These are phyloP conservation scores for Aurinia saxatilis DNA, from an alignment of 345 rosid genomes.

Conservation along the genomic window DNA sequence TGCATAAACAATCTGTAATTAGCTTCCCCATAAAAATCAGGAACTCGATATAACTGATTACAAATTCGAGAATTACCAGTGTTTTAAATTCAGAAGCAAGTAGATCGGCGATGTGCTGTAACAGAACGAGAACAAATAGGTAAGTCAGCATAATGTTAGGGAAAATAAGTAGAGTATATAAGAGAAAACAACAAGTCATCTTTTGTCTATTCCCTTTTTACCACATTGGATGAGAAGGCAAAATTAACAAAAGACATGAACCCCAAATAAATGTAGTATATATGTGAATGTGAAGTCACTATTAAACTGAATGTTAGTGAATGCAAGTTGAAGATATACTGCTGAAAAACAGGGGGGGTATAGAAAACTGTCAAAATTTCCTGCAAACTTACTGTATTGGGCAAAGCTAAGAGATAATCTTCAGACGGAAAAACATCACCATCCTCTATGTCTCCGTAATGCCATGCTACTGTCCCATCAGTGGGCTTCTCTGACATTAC, in stretches of 20 bases:
- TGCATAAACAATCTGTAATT: constrained; percentile 29
- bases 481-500: constrained; percentile 69
- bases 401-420: constrained; percentile 66
- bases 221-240: background rate
- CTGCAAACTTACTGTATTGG: constrained; percentile 67
- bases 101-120: constrained; percentile 83
- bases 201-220: background rate
- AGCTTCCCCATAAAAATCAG: background rate
- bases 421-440: constrained; percentile 56
- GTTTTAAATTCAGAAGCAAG: constrained; percentile 58
- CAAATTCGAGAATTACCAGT: constrained; percentile 50
- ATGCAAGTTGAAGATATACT: constrained; percentile 16
- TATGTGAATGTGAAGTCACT: background rate
- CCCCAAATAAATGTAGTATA: background rate
- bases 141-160: constrained; percentile 23
- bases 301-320: background rate
- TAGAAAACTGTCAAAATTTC: background rate
- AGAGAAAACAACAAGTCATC: background rate
- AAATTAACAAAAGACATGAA: constrained; percentile 3
- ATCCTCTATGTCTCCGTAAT: constrained; percentile 76
- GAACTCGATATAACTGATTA: background rate
- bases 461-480: constrained; percentile 81
- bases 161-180: background rate
- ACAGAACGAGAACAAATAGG: constrained; percentile 26
- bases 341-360: background rate